Evolutionary conservation across 257 asterid species (phyloP).

Genomic region (Nicotiana paniculata): DNA sequence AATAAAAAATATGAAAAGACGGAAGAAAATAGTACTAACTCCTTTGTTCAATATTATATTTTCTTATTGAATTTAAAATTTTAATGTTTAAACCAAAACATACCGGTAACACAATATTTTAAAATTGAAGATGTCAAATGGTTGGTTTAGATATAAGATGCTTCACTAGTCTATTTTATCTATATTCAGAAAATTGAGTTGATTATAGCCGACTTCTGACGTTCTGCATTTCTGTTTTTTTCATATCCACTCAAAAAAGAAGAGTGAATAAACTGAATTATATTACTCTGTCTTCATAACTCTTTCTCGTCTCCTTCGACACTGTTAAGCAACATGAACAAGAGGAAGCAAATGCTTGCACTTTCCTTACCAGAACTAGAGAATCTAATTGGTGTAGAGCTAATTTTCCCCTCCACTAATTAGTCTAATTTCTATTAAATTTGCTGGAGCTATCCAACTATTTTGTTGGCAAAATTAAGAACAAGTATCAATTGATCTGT

Average conservation of each 20-base stretch:
- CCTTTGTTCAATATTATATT: not conserved
- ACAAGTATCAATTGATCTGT: not conserved
- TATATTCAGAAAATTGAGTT: not conserved
- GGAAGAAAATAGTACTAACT: not conserved
- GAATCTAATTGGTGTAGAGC: not conserved
- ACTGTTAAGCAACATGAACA: not conserved
- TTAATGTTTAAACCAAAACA: not conserved
- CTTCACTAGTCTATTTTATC: not conserved
- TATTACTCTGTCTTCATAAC: not conserved
- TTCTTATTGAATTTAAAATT: not conserved
- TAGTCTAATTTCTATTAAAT: not conserved
- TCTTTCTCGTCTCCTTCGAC: not conserved
- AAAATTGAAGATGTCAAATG: not conserved
- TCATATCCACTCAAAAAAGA: not conserved
- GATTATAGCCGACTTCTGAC: not conserved
- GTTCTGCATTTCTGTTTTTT: not conserved
- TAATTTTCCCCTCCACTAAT: conserved; percentile 1
- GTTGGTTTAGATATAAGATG: not conserved
- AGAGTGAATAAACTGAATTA: not conserved
- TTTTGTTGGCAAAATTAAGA: not conserved
- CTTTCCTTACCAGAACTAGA: not conserved
- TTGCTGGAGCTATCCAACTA: not conserved
- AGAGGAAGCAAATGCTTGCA: not conserved
- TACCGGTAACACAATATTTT: not conserved
- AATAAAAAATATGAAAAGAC: no score